A percentile compares a stretch with the other conserved stretches of the same genome.
Conservation (phyloP, 306 rosid genomes). For the Prunus padus region DNA sequence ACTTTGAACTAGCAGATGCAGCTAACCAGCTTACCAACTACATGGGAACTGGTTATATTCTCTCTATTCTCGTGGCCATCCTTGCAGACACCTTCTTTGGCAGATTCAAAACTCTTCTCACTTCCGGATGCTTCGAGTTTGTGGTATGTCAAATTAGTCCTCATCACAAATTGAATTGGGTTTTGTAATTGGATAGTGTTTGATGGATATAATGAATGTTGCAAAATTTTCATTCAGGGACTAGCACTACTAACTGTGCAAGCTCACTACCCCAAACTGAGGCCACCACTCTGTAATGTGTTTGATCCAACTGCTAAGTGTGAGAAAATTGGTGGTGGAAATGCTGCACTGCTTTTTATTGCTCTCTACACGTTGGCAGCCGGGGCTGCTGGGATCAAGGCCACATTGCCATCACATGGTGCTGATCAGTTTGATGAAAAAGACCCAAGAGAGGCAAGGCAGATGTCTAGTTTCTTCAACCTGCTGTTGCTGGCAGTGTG, state of each 20-base stretch:
- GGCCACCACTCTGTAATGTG: constrained; percentile 56
- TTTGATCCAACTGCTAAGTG: constrained; percentile 37
- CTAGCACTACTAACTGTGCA: constrained; percentile 59
- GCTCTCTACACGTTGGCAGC: constrained; percentile 63
- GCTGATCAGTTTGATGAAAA: constrained; percentile 85
- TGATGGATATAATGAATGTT: background rate
- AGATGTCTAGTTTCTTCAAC: constrained; percentile 83
- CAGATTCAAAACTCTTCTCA: constrained; percentile 55
- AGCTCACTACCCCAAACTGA: constrained; percentile 64
- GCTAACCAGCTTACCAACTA: constrained; percentile 83
- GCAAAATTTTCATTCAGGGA: constrained; percentile 41
- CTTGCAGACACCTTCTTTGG: constrained; percentile 74
- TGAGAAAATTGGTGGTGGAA: constrained; percentile 37
- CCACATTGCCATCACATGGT: constrained; percentile 80
- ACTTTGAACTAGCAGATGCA: constrained; percentile 63
- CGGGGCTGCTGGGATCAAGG: constrained; percentile 73
- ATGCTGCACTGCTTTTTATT: constrained; percentile 56
- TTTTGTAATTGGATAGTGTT: background rate
- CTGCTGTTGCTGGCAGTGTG: constrained; percentile 60
- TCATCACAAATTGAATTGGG: background rate
- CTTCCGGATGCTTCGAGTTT: constrained; percentile 64
- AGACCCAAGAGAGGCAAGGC: constrained; percentile 63
- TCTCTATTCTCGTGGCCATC: constrained; percentile 62
- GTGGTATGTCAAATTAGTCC: constrained; percentile 37
- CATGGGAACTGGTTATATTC: constrained; percentile 70